Evolutionary conservation across 2,329 filamentous ascomycete species (phyloP), one percentile per base, ranked within the genome.

Genomic region (Venturia aucupariae): DNA sequence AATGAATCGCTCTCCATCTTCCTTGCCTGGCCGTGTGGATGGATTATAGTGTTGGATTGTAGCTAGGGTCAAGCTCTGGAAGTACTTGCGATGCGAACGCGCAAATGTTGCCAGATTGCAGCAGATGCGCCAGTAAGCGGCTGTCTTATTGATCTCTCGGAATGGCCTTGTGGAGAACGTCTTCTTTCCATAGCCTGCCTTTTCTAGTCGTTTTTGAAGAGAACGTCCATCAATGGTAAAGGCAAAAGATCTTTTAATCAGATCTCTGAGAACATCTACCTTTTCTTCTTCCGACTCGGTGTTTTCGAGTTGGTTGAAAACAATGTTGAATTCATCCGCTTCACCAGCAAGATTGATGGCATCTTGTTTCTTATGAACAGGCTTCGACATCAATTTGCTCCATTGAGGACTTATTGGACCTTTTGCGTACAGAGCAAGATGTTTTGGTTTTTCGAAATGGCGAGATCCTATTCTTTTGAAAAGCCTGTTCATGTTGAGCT

Each of bases 91-190:
- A 60, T 64, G 64, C 39, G 65, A 66, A 39, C 63, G 65, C 15
- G 55, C 44, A 24, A 65, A 62, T 61, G 61, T 30, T 17, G 44
- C 63, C 11, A 66, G 38, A 48, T 30, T 61, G 38, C 42, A 19
- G 44, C 65, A 65, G 22, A 64, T 62, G 22, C 65, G 62, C 64
- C 63, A 66, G 60, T 65, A 65, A 44, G 65, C 65, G 22, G 64
- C 65, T 35, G 63, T 63, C 41, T 65, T 65, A 24, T 63, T 65
- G 38, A 65, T 57, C 42, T 60, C 59, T 41, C 61, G 61, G 30
- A 61, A 60, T 4, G 65, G 59, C 63, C 64, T 39, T 27, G 54
- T 54, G 27, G 27, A 32, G 15, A 35, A 57, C 2, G 46, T 66
- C 63, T 30, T 42, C 55, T 61, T 35, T 22, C 38, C 59, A 65